These are phyloP conservation scores for Colletotrichum tamarilloi DNA, from an alignment of 2,329 filamentous ascomycete species.

Conservation along the genomic window DNA sequence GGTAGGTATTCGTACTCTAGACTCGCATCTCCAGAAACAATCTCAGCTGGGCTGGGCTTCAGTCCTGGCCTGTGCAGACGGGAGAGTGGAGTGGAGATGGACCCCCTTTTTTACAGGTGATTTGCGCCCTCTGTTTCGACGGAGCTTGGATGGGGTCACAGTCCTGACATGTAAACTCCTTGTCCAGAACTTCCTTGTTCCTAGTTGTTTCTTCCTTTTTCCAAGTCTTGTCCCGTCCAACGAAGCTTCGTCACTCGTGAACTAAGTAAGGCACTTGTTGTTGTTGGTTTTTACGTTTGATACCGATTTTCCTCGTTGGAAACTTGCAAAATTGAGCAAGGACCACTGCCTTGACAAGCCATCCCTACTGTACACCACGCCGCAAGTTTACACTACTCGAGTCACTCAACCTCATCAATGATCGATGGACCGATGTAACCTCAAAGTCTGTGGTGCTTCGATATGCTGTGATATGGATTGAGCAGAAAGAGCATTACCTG, in stretches of 20 bases:
- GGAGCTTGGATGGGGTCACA: constrained; percentile 27
- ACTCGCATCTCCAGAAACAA: not conserved
- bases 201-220: not conserved
- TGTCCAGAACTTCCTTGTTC: not conserved
- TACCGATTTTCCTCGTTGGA: not conserved
- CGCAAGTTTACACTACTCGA: not conserved
- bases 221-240: not conserved
- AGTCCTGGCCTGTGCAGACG: constrained; percentile 21
- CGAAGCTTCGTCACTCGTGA: not conserved
- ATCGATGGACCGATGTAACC: not conserved
- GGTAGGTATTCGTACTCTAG: not conserved
- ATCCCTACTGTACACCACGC: not conserved
- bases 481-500: not conserved
- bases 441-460: not conserved
- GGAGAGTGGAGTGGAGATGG: constrained; percentile 32
- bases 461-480: not conserved
- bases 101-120: constrained; percentile 31
- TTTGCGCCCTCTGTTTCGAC: constrained; percentile 31
- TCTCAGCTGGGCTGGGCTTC: not conserved
- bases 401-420: not conserved
- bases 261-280: not conserved
- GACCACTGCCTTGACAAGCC: not conserved
- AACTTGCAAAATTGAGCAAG: not conserved
- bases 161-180: constrained; percentile 24
- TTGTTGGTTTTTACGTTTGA: not conserved